Percentiles rank a stretch among this genome's conserved stretches.
phyloP scores from a whole-genome alignment of 192 early-diverging fungal genomes.

The Coemansia erecta region DNA sequence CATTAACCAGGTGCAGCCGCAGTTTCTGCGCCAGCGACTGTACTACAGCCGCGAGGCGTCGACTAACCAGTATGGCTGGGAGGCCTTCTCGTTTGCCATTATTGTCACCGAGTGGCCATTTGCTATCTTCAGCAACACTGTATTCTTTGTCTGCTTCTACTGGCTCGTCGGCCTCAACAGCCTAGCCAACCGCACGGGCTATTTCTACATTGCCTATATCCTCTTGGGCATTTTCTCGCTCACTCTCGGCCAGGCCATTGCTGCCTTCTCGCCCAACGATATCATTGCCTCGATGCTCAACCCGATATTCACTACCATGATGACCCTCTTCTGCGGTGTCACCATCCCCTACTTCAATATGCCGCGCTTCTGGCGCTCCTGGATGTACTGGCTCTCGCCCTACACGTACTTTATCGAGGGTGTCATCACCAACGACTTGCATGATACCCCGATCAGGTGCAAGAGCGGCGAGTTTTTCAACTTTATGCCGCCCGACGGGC shows the following conservation, averaged over 20 bases:
- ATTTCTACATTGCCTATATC: slow-evolving; percentile 63
- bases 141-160: slow-evolving; percentile 72
- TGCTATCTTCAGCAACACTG: slow-evolving; percentile 57
- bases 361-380: slow-evolving; percentile 66
- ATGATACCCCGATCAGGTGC: slow-evolving; percentile 46
- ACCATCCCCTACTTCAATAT: slow-evolving; percentile 61
- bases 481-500: slow-evolving; percentile 47
- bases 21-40: slow-evolving; percentile 64
- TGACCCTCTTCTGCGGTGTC: slow-evolving; percentile 71
- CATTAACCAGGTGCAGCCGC: slow-evolving; percentile 68
- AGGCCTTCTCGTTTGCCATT: slow-evolving; percentile 62
- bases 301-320: slow-evolving; percentile 64
- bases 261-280: slow-evolving; percentile 61
- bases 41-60: slow-evolving; percentile 68
- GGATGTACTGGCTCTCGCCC: slow-evolving; percentile 71
- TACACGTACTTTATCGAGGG: slow-evolving; percentile 70
- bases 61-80: slow-evolving; percentile 67
- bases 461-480: slow-evolving; percentile 50
- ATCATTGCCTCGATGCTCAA: slow-evolving; percentile 61
- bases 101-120: slow-evolving; percentile 71
- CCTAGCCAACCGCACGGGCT: slow-evolving; percentile 52
- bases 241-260: slow-evolving; percentile 69
- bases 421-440: slow-evolving; percentile 60
- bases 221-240: slow-evolving; percentile 65
- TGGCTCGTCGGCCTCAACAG: slow-evolving; percentile 67